phyloP scores from a whole-genome alignment of 768 basidiomycete species.

The Suillus paluster region DNA sequence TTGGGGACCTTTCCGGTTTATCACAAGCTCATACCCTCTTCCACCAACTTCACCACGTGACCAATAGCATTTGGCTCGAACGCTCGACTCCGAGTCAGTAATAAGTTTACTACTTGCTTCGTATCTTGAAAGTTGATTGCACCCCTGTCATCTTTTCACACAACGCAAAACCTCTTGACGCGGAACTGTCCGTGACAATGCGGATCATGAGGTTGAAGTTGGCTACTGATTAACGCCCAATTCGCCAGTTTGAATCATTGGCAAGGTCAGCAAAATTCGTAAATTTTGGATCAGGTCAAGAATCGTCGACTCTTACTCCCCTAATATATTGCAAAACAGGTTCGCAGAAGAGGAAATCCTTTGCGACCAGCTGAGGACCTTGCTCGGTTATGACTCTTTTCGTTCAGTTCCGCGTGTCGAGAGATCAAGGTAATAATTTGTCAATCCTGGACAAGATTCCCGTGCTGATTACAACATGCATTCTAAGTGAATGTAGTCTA shows the following conservation, averaged over 20 bases:
- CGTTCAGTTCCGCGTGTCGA: slow-evolving; percentile 59
- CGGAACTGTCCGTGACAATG: slow-evolving; percentile 61
- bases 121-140: slow-evolving; percentile 86
- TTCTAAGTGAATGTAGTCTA: slow-evolving; percentile 78
- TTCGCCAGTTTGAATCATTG: too few species aligned
- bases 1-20: slow-evolving; percentile 35
- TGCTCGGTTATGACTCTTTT: slow-evolving; percentile 86
- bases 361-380: slow-evolving; percentile 53
- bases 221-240: too few species aligned
- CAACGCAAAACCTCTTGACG: slow-evolving; percentile 55
- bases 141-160: slow-evolving; percentile 84
- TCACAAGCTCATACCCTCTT: slow-evolving; percentile 19
- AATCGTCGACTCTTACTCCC: too few species aligned
- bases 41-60: slow-evolving; percentile 6
- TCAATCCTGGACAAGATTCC: background rate
- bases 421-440: slow-evolving; percentile 56
- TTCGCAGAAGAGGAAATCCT: slow-evolving; percentile 36
- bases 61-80: slow-evolving; percentile 65
- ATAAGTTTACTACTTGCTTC: slow-evolving; percentile 82
- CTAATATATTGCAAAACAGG: slow-evolving; percentile 52
- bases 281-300: too few species aligned
- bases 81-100: too few species aligned
- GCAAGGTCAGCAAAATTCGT: too few species aligned
- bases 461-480: slow-evolving; percentile 43
- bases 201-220: slow-evolving; percentile 61